A percentile compares a stretch with the other conserved stretches of the same genome.
phyloP scores from a whole-genome alignment of 805 yeast genomes.

The Kodamaea restingae region DNA sequence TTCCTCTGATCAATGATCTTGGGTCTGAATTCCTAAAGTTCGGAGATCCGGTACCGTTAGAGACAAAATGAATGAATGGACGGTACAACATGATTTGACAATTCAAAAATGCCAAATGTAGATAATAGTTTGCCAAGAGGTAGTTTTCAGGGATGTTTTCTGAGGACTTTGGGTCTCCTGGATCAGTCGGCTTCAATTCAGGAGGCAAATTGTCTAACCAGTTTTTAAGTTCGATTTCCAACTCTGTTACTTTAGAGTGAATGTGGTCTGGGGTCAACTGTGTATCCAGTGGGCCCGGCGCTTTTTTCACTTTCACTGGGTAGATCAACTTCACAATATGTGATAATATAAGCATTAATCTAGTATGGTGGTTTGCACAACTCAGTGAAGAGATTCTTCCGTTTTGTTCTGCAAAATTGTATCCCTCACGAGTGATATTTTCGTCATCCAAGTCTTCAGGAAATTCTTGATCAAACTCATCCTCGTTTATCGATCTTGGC shows the following conservation, averaged over 20 bases:
- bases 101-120: conserved; percentile 69
- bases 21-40: conserved; percentile 41
- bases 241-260: conserved; percentile 47
- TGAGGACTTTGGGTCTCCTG: conserved; percentile 26
- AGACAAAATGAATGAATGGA: conserved; percentile 82
- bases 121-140: conserved; percentile 67
- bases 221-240: conserved; percentile 63
- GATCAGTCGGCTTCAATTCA: conserved; percentile 71
- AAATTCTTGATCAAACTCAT: conserved; percentile 82
- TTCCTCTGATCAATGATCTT: conserved; percentile 66
- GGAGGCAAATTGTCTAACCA: conserved; percentile 73
- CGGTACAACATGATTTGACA: conserved; percentile 79
- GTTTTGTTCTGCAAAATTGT: conserved; percentile 45
- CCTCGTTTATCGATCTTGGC: conserved; percentile 71
- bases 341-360: conserved; percentile 63
- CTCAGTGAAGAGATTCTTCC: conserved; percentile 62
- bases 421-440: conserved; percentile 66
- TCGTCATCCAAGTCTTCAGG: conserved; percentile 87
- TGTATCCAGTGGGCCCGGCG: conserved; percentile 8
- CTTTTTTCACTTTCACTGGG: conserved; percentile 52
- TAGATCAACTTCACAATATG: conserved; percentile 70
- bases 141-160: conserved; percentile 48
- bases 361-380: conserved; percentile 83
- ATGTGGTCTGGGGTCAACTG: conserved; percentile 31
- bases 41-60: conserved; percentile 41